Evolutionary conservation across 2,329 filamentous ascomycete genomes (phyloP).

Genomic region (Fusarium burgessii): DNA sequence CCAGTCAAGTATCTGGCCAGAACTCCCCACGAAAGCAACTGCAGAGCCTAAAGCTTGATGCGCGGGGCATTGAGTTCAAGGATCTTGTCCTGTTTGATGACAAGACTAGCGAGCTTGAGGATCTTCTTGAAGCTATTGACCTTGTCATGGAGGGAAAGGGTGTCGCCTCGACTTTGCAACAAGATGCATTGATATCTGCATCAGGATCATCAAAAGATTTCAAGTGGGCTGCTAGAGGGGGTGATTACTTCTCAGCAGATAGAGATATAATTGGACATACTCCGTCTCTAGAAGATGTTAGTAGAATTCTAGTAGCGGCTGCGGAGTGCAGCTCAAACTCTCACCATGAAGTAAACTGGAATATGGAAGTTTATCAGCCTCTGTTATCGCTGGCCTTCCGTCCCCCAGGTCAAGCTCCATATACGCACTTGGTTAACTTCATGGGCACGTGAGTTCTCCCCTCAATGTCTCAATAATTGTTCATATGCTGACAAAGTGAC

Average conservation of each 20-base stretch:
- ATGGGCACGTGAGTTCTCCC: conserved; percentile 12
- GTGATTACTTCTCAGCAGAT: conserved; percentile 2
- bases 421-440: conserved; percentile 23
- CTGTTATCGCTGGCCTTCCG: conserved; percentile 24
- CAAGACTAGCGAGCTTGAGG: not conserved
- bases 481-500: not conserved
- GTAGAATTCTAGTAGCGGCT: conserved; percentile 3
- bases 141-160: not conserved
- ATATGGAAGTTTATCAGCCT: conserved; percentile 15
- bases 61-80: not conserved
- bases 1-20: not conserved
- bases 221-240: not conserved
- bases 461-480: not conserved
- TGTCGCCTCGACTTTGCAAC: not conserved
- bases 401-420: not conserved
- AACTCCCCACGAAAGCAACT: not conserved
- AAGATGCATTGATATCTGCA: not conserved
- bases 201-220: not conserved
- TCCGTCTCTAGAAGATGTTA: conserved; percentile 4
- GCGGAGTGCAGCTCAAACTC: conserved; percentile 10
- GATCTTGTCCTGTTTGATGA: not conserved
- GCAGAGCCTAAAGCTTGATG: not conserved
- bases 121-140: not conserved
- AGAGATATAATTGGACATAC: conserved; percentile 16
- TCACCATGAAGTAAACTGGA: conserved; percentile 20